These are phyloP conservation scores for Aplosporella prunicola DNA, from an alignment of 2,329 filamentous ascomycete species.

Conservation along the genomic window DNA sequence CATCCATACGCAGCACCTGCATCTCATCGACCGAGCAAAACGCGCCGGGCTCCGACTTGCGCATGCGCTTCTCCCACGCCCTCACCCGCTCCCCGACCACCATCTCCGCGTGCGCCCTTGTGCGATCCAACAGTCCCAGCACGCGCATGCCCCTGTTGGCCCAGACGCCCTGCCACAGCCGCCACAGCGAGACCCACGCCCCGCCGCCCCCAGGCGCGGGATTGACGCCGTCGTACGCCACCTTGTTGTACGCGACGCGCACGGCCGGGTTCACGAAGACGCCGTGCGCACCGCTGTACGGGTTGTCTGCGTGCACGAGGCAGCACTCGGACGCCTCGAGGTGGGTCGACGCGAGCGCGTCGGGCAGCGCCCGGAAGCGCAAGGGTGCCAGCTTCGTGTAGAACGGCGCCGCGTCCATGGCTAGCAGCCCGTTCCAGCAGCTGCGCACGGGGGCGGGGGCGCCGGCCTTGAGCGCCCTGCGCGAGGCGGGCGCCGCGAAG, in stretches of 20 bases:
- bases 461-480: slow-evolving; percentile 44
- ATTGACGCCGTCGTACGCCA: slow-evolving; percentile 19
- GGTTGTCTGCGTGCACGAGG: slow-evolving; percentile 65
- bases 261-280: slow-evolving; percentile 63
- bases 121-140: slow-evolving; percentile 4
- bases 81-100: slow-evolving; percentile 8
- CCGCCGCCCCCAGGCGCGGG: background rate
- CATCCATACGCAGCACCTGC: slow-evolving; percentile 27
- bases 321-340: slow-evolving; percentile 75
- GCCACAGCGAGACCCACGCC: slow-evolving; percentile 12
- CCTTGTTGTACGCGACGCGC: slow-evolving; percentile 52
- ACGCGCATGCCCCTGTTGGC: slow-evolving; percentile 12
- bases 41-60: slow-evolving; percentile 18
- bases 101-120: background rate
- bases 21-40: slow-evolving; percentile 31
- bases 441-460: slow-evolving; percentile 50
- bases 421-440: slow-evolving; percentile 59
- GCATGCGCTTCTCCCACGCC: slow-evolving; percentile 8
- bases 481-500: slow-evolving; percentile 43
- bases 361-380: slow-evolving; percentile 55
- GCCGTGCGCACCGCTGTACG: slow-evolving; percentile 41
- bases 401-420: slow-evolving; percentile 48
- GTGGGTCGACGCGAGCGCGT: slow-evolving; percentile 50
- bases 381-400: slow-evolving; percentile 20
- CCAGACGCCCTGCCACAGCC: slow-evolving; percentile 16